phyloP scores from a whole-genome alignment of 345 rosid genomes.

The Clausena lansium region DNA sequence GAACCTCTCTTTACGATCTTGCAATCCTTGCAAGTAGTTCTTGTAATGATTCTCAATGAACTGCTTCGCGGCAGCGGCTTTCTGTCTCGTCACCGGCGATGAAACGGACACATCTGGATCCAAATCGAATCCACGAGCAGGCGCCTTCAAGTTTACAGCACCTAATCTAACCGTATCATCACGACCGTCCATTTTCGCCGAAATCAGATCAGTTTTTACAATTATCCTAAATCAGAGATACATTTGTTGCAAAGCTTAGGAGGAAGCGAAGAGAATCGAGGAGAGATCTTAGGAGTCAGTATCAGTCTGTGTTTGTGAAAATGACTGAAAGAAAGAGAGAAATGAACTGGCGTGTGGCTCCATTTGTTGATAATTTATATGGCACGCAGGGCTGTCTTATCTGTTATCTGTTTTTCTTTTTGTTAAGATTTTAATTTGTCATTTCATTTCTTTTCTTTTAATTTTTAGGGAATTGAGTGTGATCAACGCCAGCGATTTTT shows the following conservation, averaged over 20 bases:
- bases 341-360: conserved; percentile 30
- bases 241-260: conserved; percentile 9
- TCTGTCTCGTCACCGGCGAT: conserved; percentile 94
- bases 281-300: conserved; percentile 34
- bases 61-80: conserved; percentile 97
- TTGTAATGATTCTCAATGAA: conserved; percentile 97
- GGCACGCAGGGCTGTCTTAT: conserved; percentile 26
- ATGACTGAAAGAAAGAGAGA: conserved; percentile 13
- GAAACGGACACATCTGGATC: conserved; percentile 76
- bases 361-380: background rate
- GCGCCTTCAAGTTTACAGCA: conserved; percentile 56
- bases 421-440: conserved; percentile 1
- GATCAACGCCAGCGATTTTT: conserved; percentile 43
- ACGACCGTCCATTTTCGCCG: conserved; percentile 67
- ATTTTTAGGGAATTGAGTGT: conserved; percentile 37
- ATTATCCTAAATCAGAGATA: conserved; percentile 5
- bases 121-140: conserved; percentile 58
- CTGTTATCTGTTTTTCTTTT: conserved; percentile 5
- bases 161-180: conserved; percentile 83
- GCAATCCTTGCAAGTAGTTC: conserved; percentile 88
- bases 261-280: conserved; percentile 17
- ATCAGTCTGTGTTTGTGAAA: conserved; percentile 34
- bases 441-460: background rate
- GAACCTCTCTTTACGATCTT: conserved; percentile 91
- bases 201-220: conserved; percentile 3